Percentiles rank a stretch among this genome's conserved stretches.
Evolutionary conservation across 208 protist species (phyloP).

Genomic region (Trypanosoma grayi): DNA sequence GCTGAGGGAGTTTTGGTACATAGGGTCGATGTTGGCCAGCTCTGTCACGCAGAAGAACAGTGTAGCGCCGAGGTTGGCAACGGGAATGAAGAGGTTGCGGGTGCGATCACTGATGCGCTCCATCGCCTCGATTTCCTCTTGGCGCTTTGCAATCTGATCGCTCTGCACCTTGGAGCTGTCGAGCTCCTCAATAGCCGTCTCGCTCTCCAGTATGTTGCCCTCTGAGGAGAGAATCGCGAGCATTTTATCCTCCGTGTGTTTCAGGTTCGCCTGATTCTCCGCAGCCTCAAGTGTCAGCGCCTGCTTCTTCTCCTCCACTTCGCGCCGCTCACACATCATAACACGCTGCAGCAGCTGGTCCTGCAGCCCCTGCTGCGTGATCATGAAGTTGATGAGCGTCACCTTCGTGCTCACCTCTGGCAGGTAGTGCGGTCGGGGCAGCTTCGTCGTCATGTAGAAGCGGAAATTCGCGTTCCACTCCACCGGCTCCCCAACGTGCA

Average conservation of each 20-base stretch:
- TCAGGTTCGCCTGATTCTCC: conserved; percentile 85
- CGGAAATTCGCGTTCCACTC: conserved; percentile 96
- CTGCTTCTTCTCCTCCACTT: conserved; percentile 96
- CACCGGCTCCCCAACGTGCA: conserved; percentile 96
- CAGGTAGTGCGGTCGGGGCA: conserved; percentile 96
- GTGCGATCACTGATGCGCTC: conserved; percentile 97
- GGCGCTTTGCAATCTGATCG: conserved; percentile 93
- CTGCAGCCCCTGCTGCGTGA: conserved; percentile 95
- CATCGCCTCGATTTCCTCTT: conserved; percentile 95
- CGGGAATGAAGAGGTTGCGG: conserved; percentile 92
- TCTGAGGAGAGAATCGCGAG: conserved; percentile 89
- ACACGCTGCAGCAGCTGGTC: conserved; percentile 96
- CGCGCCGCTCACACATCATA: conserved; percentile 92
- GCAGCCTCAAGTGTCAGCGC: conserved; percentile 91
- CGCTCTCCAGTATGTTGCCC: conserved; percentile 95
- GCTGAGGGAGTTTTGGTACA: conserved; percentile 97
- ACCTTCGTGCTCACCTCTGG: conserved; percentile 97
- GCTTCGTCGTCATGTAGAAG: conserved; percentile 98
- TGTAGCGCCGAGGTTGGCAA: conserved; percentile 93
- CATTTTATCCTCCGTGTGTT: conserved; percentile 90
- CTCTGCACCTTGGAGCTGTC: conserved; percentile 94
- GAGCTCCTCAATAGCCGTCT: conserved; percentile 93
- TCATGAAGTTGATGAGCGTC: conserved; percentile 97
- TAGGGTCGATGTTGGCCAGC: conserved; percentile 95
- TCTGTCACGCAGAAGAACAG: conserved; percentile 98